These are phyloP conservation scores for Puccinia triticina DNA, from an alignment of 1,284 basidiomycete species.

Conservation along the genomic window DNA sequence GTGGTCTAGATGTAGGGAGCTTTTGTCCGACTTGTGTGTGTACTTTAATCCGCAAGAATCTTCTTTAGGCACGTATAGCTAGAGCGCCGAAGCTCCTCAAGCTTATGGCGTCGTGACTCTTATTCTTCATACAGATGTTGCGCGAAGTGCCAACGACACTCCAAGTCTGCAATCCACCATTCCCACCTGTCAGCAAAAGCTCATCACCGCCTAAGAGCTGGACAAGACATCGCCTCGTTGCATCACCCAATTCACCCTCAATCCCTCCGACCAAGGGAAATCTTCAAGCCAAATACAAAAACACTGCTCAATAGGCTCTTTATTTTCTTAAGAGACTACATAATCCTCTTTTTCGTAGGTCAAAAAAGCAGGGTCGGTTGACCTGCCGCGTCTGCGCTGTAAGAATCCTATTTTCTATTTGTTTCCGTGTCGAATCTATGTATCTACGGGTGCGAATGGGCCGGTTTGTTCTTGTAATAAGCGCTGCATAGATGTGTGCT, in stretches of 20 bases:
- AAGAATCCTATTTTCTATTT: conserved; percentile 13
- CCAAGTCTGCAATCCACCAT: background rate
- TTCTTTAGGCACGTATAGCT: background rate
- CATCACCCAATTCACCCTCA: background rate
- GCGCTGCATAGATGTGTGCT: background rate
- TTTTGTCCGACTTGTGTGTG: background rate
- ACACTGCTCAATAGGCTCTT: background rate
- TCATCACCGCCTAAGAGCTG: background rate
- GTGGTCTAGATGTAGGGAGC: background rate
- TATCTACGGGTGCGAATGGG: background rate
- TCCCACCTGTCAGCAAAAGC: background rate
- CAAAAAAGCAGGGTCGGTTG: background rate
- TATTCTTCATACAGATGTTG: background rate
- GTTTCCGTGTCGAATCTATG: conserved; percentile 22
- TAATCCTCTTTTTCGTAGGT: background rate
- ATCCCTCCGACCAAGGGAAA: background rate
- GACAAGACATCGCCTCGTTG: background rate
- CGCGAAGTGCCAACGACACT: background rate
- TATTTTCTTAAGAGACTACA: background rate
- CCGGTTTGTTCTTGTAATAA: too few relatives aligned
- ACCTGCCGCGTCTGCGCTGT: background rate
- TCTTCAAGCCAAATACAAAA: background rate
- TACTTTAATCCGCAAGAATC: background rate
- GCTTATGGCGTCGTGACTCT: background rate
- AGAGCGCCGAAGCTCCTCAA: conserved; percentile 6